A percentile compares a stretch with the other conserved stretches of the same genome.
phyloP scores from a whole-genome alignment of 768 basidiomycete species.

The Kwoniella sp. region DNA sequence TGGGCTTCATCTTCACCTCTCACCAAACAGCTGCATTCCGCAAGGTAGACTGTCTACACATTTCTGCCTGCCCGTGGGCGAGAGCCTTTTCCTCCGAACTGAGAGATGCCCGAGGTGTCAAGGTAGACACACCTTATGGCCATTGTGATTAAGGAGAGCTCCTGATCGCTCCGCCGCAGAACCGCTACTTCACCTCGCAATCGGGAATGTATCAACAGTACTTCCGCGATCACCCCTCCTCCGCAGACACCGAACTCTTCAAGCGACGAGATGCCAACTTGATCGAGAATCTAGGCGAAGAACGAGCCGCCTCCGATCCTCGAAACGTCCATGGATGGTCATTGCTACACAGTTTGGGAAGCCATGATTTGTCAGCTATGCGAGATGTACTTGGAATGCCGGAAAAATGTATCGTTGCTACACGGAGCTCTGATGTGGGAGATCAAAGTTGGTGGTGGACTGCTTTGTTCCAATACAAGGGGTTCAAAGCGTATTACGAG shows the following conservation, averaged over 20 bases:
- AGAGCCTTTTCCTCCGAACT: too few relatives aligned
- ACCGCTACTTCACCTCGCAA: constrained; percentile 42
- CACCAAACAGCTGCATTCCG: too few relatives aligned
- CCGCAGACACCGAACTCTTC: constrained; percentile 11
- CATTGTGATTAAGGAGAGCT: too few relatives aligned
- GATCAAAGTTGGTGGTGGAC: constrained; percentile 32
- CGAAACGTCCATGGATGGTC: constrained; percentile 30
- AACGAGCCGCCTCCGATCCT: not conserved
- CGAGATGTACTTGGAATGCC: constrained; percentile 46
- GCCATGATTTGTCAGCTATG: constrained; percentile 49
- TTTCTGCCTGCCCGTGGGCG: too few relatives aligned
- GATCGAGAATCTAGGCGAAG: constrained; percentile 27
- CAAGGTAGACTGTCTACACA: too few relatives aligned
- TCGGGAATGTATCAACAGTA: constrained; percentile 34
- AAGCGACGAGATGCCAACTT: constrained; percentile 18
- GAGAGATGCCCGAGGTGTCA: too few relatives aligned
- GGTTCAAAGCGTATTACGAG: constrained; percentile 49
- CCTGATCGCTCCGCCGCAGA: constrained; percentile 7
- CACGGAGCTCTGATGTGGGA: constrained; percentile 11
- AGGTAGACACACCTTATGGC: too few relatives aligned
- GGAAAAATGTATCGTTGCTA: constrained; percentile 22
- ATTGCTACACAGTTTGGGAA: constrained; percentile 38
- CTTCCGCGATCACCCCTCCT: constrained; percentile 34
- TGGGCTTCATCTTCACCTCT: too few relatives aligned
- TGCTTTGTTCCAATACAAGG: constrained; percentile 35